A percentile compares a stretch with the other conserved stretches of the same genome.
phyloP scores from a whole-genome alignment of 2,329 filamentous ascomycete genomes.

The Berkeleyomyces rouxiae region DNA sequence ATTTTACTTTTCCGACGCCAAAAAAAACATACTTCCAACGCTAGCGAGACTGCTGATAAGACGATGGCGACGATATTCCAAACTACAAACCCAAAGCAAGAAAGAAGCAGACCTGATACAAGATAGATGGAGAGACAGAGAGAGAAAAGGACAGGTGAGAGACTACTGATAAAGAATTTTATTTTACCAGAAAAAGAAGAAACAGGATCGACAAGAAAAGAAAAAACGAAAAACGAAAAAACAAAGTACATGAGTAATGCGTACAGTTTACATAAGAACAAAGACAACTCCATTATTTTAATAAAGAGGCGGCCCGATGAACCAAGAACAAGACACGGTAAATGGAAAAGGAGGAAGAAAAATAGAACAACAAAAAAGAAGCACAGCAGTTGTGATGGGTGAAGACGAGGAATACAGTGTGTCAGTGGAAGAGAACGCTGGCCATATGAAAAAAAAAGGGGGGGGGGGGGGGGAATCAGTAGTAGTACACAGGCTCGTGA shows the following conservation, averaged over 20 bases:
- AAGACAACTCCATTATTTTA: neutral
- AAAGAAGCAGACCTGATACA: neutral
- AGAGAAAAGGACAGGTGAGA: neutral
- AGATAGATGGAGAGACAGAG: too few relatives aligned
- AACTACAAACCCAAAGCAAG: neutral
- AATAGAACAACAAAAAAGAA: neutral
- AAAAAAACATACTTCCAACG: too few relatives aligned
- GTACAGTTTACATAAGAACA: neutral
- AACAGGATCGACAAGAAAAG: neutral
- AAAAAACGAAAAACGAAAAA: neutral
- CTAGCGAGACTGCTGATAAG: too few relatives aligned
- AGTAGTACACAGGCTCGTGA: slow-evolving; percentile 4
- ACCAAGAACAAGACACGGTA: neutral
- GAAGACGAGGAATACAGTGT: neutral
- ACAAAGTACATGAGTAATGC: neutral
- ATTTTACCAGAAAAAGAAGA: neutral
- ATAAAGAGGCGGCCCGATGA: neutral
- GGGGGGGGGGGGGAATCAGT: neutral
- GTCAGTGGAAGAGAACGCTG: neutral
- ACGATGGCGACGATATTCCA: neutral
- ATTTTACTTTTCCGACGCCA: too few relatives aligned
- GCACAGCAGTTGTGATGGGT: neutral
- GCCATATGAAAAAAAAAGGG: neutral
- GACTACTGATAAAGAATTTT: neutral
- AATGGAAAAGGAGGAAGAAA: neutral